These are phyloP conservation scores for Glycine soja DNA, from an alignment of 306 rosid genomes.

Conservation along the genomic window DNA sequence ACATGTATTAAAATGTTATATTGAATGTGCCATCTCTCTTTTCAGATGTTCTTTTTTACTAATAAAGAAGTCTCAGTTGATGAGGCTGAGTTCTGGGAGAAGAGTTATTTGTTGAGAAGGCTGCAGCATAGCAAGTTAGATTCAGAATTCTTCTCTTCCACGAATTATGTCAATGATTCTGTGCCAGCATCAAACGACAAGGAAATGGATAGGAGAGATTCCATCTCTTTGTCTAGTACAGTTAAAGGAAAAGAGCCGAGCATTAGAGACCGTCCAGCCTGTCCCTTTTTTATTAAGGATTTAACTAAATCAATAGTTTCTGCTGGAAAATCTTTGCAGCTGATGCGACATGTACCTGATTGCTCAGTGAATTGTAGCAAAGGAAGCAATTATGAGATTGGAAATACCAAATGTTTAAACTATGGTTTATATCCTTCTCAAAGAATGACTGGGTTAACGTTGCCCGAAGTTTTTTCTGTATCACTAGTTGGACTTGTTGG, in stretches of 20 bases:
- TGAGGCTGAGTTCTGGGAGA: conserved; percentile 95
- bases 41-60: conserved; percentile 88
- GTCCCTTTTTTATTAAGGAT: conserved; percentile 84
- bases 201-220: conserved; percentile 63
- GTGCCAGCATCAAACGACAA: conserved; percentile 52
- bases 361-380: conserved; percentile 53
- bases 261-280: conserved; percentile 59
- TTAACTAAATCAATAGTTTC: conserved; percentile 82
- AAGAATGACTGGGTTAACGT: conserved; percentile 69
- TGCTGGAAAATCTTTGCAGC: conserved; percentile 96
- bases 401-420: conserved; percentile 49
- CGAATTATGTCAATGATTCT: conserved; percentile 41
- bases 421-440: conserved; percentile 56
- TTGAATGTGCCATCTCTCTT: conserved; percentile 41
- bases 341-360: conserved; percentile 75
- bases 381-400: conserved; percentile 61
- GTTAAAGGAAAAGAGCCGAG: conserved; percentile 63
- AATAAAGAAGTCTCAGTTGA: conserved; percentile 75
- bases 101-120: conserved; percentile 77
- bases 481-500: conserved; percentile 89
- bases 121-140: conserved; percentile 56
- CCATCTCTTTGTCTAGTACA: conserved; percentile 53
- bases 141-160: conserved; percentile 47
- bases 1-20: conserved; percentile 21
- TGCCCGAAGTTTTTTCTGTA: conserved; percentile 84